Evolutionary conservation across 1,139 yeast species (phyloP).

Genomic region (Scheffersomyces segobiensis): DNA sequence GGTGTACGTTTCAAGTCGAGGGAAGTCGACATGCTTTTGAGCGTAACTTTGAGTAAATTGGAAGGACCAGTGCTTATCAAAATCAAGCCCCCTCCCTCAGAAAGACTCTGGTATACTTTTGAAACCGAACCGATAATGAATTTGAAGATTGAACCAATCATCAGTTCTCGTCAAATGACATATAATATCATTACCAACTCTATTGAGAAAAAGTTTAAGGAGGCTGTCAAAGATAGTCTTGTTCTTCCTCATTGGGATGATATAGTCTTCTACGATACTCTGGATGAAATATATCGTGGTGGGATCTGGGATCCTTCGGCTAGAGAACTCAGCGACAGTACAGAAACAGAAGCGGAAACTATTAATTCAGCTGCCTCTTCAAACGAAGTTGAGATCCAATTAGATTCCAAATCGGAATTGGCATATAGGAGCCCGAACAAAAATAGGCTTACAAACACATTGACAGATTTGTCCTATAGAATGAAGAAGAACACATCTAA

Average conservation of each 20-base stretch:
- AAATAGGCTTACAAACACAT: constrained; percentile 22
- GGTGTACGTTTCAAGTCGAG: constrained; percentile 76
- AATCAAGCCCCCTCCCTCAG: constrained; percentile 88
- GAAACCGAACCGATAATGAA: constrained; percentile 75
- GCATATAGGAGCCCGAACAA: constrained; percentile 3
- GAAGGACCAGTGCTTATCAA: constrained; percentile 73
- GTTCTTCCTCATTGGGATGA: constrained; percentile 92
- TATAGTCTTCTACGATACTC: constrained; percentile 65
- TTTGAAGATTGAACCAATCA: constrained; percentile 80
- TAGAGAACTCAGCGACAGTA: constrained; percentile 15
- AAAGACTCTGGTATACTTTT: constrained; percentile 88
- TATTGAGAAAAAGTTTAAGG: constrained; percentile 76
- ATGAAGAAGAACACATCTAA: constrained; percentile 20
- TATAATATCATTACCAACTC: constrained; percentile 77
- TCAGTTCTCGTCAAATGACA: constrained; percentile 78
- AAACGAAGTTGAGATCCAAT: not conserved
- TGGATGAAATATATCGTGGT: constrained; percentile 74
- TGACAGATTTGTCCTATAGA: constrained; percentile 37
- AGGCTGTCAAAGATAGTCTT: constrained; percentile 73
- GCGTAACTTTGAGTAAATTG: constrained; percentile 66
- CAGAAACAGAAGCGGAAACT: constrained; percentile 3
- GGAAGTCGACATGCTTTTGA: constrained; percentile 73
- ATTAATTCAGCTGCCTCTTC: not conserved
- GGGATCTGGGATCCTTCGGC: constrained; percentile 78
- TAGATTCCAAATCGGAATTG: constrained; percentile 1